Base-by-base conservation (phyloP, 2,329 filamentous ascomycete species). In the Arthrobotrys pseudoclavata region DNA sequence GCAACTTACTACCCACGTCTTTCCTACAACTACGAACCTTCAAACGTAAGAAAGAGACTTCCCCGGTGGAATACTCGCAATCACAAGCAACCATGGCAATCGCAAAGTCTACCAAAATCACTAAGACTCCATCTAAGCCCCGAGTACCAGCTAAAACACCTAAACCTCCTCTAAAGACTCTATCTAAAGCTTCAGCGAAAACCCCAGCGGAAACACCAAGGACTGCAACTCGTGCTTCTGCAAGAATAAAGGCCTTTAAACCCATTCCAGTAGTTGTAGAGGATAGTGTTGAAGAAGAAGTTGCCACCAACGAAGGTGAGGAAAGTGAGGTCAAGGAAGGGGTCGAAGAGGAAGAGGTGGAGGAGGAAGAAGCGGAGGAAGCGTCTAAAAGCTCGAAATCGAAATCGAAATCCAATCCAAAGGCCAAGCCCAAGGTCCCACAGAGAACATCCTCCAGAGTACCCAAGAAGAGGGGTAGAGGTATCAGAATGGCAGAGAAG, bases 181-280 rank as follows among this genome's bases (percentile, higher is more conserved):
- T 50, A 68, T 13, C 34, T 1, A 48, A 68, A 22, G 22, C 50
- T 31, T 34, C 63, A 57, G n/a, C 31, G 18, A 45, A 68, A 22
- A 22, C 47, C n/a, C 15, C 37, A 55, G 15, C 2, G 7, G 26
- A 57, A 34, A 20, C 20, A 45, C 22, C 40, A 37, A 67, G 55
- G 31, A 55, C 18, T 12, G 26, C 55, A 13, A 45, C 7, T 20
- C 26, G 29, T 34, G 20, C 18, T n/a, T 37, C 52, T 20, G n/a
- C 52, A 13, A 55, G 52, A 37, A 37, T 13, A n/a, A 53, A 29
- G 22, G 24, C 48, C 3, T 12, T 40, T 13, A n/a, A 40, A 24
- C 2, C 31, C 9, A 20, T 6, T 22, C n/a, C 53, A 18, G 3
- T 3, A 40, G 10, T 26, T 15, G 61, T 13, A 34, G 45, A 40